phyloP scores from a whole-genome alignment of 2,329 filamentous ascomycete genomes.

The Microascus cirrosus region DNA sequence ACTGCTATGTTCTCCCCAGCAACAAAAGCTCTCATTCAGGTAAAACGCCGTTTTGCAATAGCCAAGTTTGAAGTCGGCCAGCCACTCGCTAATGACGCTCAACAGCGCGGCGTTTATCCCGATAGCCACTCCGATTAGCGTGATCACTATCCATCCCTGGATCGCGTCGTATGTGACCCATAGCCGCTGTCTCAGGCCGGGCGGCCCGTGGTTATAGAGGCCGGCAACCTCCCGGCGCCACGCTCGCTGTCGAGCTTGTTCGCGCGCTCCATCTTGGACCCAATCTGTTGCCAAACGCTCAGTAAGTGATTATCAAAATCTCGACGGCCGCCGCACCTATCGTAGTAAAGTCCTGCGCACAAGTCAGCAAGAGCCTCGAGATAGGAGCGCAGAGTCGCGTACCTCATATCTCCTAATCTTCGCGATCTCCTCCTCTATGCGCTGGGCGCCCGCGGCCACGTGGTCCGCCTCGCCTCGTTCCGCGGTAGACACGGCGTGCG shows the following conservation, averaged over 20 bases:
- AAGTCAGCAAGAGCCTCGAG: conserved; percentile 5
- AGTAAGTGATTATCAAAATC: neutral
- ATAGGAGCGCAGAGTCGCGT: conserved; percentile 10
- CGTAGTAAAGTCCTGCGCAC: conserved; percentile 71
- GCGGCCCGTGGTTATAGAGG: conserved; percentile 57
- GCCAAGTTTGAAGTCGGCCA: conserved; percentile 91
- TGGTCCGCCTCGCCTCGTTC: conserved; percentile 49
- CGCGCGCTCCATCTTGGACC: conserved; percentile 93
- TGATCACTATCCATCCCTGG: conserved; percentile 96
- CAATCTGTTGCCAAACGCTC: conserved; percentile 50
- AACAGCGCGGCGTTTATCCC: conserved; percentile 86
- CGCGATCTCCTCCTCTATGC: conserved; percentile 87
- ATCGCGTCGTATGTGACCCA: conserved; percentile 88
- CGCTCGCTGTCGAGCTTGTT: conserved; percentile 71
- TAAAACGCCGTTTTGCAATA: conserved; percentile 94
- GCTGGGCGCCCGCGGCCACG: conserved; percentile 46
- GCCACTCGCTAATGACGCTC: conserved; percentile 94
- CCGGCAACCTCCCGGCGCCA: conserved; percentile 61
- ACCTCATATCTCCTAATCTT: conserved; percentile 96
- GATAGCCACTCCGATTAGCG: conserved; percentile 83
- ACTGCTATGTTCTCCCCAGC: conserved; percentile 89
- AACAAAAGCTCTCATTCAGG: conserved; percentile 94
- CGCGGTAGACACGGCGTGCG: conserved; percentile 53
- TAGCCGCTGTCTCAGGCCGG: conserved; percentile 70
- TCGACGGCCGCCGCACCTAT: conserved; percentile 46